Conservation (phyloP, 768 basidiomycete species). For the Calvatia gigantea region DNA sequence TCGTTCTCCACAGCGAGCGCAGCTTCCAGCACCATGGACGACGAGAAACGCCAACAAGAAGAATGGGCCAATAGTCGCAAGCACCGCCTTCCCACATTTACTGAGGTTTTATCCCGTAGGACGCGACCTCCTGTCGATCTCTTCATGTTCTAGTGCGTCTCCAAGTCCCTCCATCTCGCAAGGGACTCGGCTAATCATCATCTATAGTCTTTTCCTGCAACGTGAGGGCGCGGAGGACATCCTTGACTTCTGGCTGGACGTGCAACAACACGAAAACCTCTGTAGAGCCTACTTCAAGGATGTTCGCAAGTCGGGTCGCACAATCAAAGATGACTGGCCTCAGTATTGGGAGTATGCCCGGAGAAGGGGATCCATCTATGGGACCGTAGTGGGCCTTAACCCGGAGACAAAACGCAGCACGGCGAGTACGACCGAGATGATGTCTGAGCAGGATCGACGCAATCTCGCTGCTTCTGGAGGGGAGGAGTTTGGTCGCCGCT, state of each 20-base stretch:
- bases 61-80: conserved; percentile 71
- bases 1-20: conserved; percentile 15
- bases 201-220: conserved; percentile 83
- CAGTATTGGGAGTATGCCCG: conserved; percentile 96
- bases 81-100: conserved; percentile 81
- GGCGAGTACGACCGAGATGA: conserved; percentile 69
- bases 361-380: conserved; percentile 89
- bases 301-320: conserved; percentile 88
- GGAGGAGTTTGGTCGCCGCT: conserved; percentile 47
- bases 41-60: conserved; percentile 60
- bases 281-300: conserved; percentile 99
- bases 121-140: conserved; percentile 95
- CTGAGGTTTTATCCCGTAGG: conserved; percentile 86
- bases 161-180: conserved; percentile 11
- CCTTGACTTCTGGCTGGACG: conserved; percentile 98
- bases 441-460: conserved; percentile 68
- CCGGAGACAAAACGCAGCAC: conserved; percentile 77
- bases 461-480: conserved; percentile 45
- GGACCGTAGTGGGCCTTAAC: conserved; percentile 78
- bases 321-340: conserved; percentile 97
- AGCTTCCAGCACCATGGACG: conserved; percentile 30
- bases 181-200: background rate
- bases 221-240: conserved; percentile 95
- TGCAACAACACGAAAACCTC: conserved; percentile 98
- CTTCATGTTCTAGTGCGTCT: conserved; percentile 96